Base-by-base conservation (phyloP, 2,329 filamentous ascomycete genomes). In the Talaromyces marneffei region DNA sequence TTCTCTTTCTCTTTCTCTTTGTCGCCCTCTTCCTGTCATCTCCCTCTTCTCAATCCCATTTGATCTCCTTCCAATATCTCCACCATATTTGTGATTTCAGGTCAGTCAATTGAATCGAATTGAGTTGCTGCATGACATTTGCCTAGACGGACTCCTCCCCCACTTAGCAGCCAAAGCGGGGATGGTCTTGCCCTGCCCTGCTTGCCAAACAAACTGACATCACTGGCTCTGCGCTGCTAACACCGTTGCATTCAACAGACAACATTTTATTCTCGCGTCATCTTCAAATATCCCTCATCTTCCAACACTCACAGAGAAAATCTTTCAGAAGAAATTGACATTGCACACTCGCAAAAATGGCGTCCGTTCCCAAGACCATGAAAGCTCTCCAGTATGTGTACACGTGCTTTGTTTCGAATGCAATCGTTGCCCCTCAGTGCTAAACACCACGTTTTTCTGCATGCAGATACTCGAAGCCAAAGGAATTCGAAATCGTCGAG, bases 401-500 rank as follows among this genome's bases (percentile, higher is more conserved):
- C 29, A 33, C 29, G 27, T 50, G 27, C 46, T 31, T 50, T 31
- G 35, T 39, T 44, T 44, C 25, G 39, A n/a, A 31, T 35, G 12
- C 40, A 40, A 42, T 35, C 48, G 55, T 44, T 37, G 33, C 50
- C 48, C 48, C 48, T 35, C 48, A 33, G 12, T 52, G 48, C 48
- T 52, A 33, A 52, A 16, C 27, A 57, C 23, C 53, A 31, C 33
- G 12, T 2, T 25, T 25, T 27, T 20, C 27, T 10, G 29, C 18
- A n/a, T 42, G 46, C 64, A 80, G 78, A 74, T 87, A 87, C 76
- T 82, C 84, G 74, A 83, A 86, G 79, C 85, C 85, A 46, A 78
- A 85, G 71, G 78, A 83, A 62, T 87, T 82, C 75, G 78, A 79
- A 65, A 80, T 88, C 62, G 84, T 87, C 65, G 77, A 84, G 10